Base-by-base conservation (phyloP, 495 filamentous ascomycete genomes). In the Evansstolkia leycettana region DNA sequence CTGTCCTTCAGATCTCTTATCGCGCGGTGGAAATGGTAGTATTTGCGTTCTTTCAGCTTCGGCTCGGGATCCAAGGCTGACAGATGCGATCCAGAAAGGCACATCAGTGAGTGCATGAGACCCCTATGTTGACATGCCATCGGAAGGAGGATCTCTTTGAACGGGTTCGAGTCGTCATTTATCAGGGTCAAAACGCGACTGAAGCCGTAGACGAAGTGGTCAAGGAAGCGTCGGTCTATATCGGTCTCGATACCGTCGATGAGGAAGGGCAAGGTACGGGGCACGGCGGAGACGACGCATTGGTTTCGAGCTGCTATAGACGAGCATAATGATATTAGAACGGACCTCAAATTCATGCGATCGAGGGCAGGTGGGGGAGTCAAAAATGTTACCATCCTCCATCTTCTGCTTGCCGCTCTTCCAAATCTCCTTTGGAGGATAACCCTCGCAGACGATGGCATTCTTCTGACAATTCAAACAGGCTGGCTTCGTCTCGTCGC, bases 401-500 rank as follows among this genome's bases (percentile, higher is more conserved):
- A 72, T 64, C 46, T 70, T 80, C 54, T 88, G 81, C 52, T 72
- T 81, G 17, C 84, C 84, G 48, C 80, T 84, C 52, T 76, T 82
- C 87, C 87, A 94, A 31, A 84, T 70, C 34, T 82, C 79, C 52
- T 82, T 85, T 33, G 84, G 79, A n/a, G 81, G 84, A 51, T 94
- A 94, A 10, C 87, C 87, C 61, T 94, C 87, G 49, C 87, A 94
- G 8, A 85, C 75, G 29, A 93, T 82, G 15, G 85, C 82, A 56
- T 94, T 94, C 64, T 94, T 94, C 63, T 89, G 78, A 51, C 87
- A 94, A 51, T 90, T 89, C 43, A 84, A 65, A 57, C 85, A 85
- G 47, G 73, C 65, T 36, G 87, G 87, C 48, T 88, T 92, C n/a
- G 78, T 76, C 64, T 95, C 87, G 52, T 94, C 87, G 60, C 87